Evolutionary conservation across 305 asterid genomes (phyloP), one percentile per base, ranked within the genome.

Genomic region (Fraxinus paxiana): DNA sequence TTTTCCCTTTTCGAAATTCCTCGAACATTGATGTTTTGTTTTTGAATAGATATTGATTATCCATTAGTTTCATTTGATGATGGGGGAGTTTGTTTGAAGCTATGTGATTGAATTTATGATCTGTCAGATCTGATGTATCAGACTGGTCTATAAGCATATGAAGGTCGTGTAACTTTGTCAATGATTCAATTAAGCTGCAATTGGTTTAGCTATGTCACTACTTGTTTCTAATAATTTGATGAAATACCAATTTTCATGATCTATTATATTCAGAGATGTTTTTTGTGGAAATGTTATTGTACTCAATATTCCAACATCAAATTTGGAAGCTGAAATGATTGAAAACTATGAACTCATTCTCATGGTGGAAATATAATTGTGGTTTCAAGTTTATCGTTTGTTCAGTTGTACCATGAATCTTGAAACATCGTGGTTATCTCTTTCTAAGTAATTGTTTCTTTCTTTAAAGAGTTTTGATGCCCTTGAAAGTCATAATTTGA

Each of bases 161-260:
- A 24, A 13, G 26, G 10, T 48, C 17, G n/a, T 59, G 31, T 28
- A 33, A 26, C 37, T 54, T 30, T 17, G 31, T 31, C 28, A 41
- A 7, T 35, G 82, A 83, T 83, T 59, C 79, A 71, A 28, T 56
- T 76, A 20, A 17, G 24, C 13, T 41, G 18, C 83, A 20, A 26
- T 76, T 43, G 41, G 26, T 63, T 12, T 43, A 35, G 31, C 38
- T 51, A 12, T 80, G 61, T 71, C 28, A 18, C 17, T 13, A 72
- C 48, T 56, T 78, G 20, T 51, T 46, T 18, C 26, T 56, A 56
- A 18, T 56, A 22, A 61, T 61, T 3, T 24, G 72, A 22, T 63
- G 72, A 22, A 63, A 63, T 63, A 24, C 30, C 8, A 26, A 3
- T 9, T 74, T 80, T 7, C n/a, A 13, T 51, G 5, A 41, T 72